Conservation (phyloP, 202 grass and related monocot genomes). For the Musa balbisiana region DNA sequence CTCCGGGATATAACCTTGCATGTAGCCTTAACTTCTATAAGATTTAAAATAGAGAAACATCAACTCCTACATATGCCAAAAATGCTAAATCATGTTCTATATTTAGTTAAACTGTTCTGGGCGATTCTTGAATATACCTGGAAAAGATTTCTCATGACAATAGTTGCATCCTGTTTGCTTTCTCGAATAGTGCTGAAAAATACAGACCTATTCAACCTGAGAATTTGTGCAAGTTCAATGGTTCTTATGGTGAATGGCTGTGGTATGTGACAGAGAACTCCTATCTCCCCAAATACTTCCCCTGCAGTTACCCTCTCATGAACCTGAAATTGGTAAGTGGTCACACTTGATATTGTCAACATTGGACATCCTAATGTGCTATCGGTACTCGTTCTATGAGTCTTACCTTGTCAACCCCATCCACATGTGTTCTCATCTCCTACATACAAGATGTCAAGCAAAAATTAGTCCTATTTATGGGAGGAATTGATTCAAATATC, state of each 20-base stretch:
- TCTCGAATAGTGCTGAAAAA: conserved; percentile 41
- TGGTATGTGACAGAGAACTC: conserved; percentile 43
- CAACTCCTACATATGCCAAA: conserved; percentile 15
- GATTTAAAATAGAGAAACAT: conserved; percentile 1
- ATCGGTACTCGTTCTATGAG: background rate
- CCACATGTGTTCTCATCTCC: conserved; percentile 37
- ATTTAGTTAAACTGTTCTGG: background rate
- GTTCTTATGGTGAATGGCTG: conserved; percentile 51
- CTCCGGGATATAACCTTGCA: conserved; percentile 33
- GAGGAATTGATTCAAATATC: background rate
- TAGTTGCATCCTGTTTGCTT: conserved; percentile 35
- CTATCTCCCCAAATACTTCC: conserved; percentile 44
- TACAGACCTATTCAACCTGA: conserved; percentile 37
- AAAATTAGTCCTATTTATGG: background rate
- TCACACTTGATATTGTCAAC: background rate
- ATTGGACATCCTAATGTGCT: background rate
- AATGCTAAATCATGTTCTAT: background rate
- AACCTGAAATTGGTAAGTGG: conserved; percentile 21
- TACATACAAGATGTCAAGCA: conserved; percentile 16
- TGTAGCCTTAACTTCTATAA: conserved; percentile 34
- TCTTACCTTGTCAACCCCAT: conserved; percentile 42
- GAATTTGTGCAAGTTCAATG: conserved; percentile 40
- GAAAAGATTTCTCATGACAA: conserved; percentile 38
- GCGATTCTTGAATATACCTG: conserved; percentile 17
- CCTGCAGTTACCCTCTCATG: conserved; percentile 41